Conservation (phyloP, 176 grass and related monocot genomes). For the Calamus simplicifolius region DNA sequence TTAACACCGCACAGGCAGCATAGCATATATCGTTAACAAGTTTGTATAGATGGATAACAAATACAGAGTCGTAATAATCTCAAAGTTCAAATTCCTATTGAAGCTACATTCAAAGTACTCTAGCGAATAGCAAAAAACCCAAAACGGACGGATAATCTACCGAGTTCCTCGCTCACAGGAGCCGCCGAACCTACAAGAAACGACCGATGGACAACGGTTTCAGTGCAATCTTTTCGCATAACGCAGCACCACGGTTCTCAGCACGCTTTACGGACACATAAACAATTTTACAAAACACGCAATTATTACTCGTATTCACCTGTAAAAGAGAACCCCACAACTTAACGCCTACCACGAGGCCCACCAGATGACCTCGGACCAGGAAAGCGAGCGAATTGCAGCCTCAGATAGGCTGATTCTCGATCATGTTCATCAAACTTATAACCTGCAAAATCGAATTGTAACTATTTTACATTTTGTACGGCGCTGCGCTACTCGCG, state of each 20-base stretch:
- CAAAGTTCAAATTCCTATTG: not conserved
- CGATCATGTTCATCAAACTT: slow-evolving; percentile 94
- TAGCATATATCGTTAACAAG: too few relatives aligned
- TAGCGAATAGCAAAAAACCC: not conserved
- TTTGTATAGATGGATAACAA: not conserved
- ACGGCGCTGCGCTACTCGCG: not conserved
- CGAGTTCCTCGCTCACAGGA: not conserved
- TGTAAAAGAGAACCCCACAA: slow-evolving; percentile 26
- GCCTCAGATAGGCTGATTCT: slow-evolving; percentile 90
- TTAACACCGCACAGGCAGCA: too few relatives aligned
- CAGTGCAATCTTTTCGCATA: not conserved
- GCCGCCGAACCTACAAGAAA: slow-evolving; percentile 40
- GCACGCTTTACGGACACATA: not conserved
- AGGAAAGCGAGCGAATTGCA: slow-evolving; percentile 97
- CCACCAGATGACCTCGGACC: slow-evolving; percentile 80
- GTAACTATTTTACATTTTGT: slow-evolving; percentile 25
- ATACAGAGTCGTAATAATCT: not conserved
- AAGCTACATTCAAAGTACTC: too few relatives aligned
- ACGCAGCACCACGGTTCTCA: not conserved
- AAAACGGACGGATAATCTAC: slow-evolving; percentile 1
- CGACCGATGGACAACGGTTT: slow-evolving; percentile 4
- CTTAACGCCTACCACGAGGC: slow-evolving; percentile 92
- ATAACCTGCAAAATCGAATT: slow-evolving; percentile 99
- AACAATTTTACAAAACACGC: not conserved
- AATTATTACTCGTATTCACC: slow-evolving; percentile 46